Conservation (phyloP, 106 monocot genomes). For the Vanilla planifolia region DNA sequence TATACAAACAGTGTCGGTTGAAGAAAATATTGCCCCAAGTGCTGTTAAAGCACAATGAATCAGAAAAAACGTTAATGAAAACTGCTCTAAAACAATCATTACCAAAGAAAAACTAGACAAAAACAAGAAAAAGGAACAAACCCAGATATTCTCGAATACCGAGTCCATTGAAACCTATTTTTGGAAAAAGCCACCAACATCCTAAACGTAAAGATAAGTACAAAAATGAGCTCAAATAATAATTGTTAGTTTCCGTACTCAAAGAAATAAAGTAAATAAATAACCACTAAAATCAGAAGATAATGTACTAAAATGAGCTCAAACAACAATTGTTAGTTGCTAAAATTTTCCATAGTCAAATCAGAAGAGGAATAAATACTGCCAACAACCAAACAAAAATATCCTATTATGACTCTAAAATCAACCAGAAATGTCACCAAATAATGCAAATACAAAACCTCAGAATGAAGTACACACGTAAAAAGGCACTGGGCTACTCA, state of each 20-base stretch:
- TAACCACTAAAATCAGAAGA: too few relatives aligned
- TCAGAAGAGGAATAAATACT: too few relatives aligned
- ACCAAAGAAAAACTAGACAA: neutral
- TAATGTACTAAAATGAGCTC: neutral
- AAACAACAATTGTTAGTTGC: neutral
- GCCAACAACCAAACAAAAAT: too few relatives aligned
- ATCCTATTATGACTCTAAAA: too few relatives aligned
- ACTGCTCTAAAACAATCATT: neutral
- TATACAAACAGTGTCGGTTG: constrained; percentile 84
- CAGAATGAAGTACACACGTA: too few relatives aligned
- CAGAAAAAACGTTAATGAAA: neutral
- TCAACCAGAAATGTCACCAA: too few relatives aligned
- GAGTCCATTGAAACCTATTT: constrained; percentile 59
- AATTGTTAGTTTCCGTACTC: neutral
- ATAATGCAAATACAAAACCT: too few relatives aligned
- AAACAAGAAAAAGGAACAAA: constrained; percentile 10
- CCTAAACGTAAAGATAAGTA: constrained; percentile 20
- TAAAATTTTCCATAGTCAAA: too few relatives aligned
- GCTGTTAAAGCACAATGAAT: constrained; percentile 24
- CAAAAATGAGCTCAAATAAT: neutral
- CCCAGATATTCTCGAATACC: constrained; percentile 60
- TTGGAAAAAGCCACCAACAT: constrained; percentile 75
- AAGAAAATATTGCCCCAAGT: constrained; percentile 76
- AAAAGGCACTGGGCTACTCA: too few relatives aligned
- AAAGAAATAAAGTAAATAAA: too few relatives aligned